Conservation (phyloP, 2,329 filamentous ascomycete species). For the Incumbomyces delicatus region DNA sequence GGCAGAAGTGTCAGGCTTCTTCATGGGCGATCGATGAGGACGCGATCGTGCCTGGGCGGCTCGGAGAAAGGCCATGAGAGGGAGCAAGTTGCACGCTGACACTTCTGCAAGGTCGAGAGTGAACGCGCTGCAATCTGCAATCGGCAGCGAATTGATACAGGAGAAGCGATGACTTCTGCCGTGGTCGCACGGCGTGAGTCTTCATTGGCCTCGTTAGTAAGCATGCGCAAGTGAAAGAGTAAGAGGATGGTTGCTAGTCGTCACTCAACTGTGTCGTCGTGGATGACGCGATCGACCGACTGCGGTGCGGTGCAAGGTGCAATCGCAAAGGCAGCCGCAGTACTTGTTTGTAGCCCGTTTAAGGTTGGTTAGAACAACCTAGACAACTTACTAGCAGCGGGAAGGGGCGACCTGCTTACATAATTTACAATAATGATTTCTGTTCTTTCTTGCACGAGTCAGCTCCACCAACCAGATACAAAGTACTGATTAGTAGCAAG, state of each 20-base stretch:
- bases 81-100: background rate
- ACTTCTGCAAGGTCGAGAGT: background rate
- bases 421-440: background rate
- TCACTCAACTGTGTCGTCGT: background rate
- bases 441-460: background rate
- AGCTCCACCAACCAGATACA: background rate
- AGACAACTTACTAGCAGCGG: background rate
- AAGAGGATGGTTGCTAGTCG: too few species aligned
- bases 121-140: constrained; percentile 7
- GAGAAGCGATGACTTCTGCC: constrained; percentile 4
- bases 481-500: too few species aligned
- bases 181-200: constrained; percentile 1
- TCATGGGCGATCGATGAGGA: constrained; percentile 21
- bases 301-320: background rate
- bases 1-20: background rate
- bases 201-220: background rate
- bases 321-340: background rate
- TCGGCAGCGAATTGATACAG: background rate
- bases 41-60: constrained; percentile 16
- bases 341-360: constrained; percentile 2
- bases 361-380: constrained; percentile 4
- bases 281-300: background rate
- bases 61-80: constrained; percentile 17
- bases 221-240: background rate
- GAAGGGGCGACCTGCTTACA: background rate